Evolutionary conservation across 768 basidiomycete species (phyloP).

Genomic region (Pisolithus marmoratus): DNA sequence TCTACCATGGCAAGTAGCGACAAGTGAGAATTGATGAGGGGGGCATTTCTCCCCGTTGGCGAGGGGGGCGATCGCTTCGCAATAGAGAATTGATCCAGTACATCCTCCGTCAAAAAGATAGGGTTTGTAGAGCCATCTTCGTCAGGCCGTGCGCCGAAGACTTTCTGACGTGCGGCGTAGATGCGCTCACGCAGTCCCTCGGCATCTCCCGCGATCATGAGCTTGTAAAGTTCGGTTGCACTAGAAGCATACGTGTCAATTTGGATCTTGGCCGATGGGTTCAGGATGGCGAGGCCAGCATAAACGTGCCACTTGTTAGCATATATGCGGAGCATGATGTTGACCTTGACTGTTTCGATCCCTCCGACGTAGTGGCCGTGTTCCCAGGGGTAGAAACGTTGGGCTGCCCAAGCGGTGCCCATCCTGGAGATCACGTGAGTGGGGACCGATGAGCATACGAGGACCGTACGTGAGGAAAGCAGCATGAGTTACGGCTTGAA

Average conservation of each 20-base stretch:
- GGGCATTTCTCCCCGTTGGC: slow-evolving; percentile 8
- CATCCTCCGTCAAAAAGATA: slow-evolving; percentile 77
- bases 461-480: slow-evolving; percentile 81
- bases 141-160: slow-evolving; percentile 54
- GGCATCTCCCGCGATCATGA: slow-evolving; percentile 71
- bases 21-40: slow-evolving; percentile 78
- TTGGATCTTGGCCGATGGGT: slow-evolving; percentile 82
- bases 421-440: slow-evolving; percentile 50
- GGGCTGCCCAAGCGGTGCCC: slow-evolving; percentile 92
- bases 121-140: slow-evolving; percentile 36
- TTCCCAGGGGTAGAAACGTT: slow-evolving; percentile 89
- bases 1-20: slow-evolving; percentile 97
- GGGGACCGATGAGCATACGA: not conserved
- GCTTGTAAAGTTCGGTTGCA: slow-evolving; percentile 86
- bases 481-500: slow-evolving; percentile 96
- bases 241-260: slow-evolving; percentile 89
- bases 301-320: slow-evolving; percentile 99
- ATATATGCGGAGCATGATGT: slow-evolving; percentile 94
- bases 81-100: slow-evolving; percentile 87
- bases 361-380: slow-evolving; percentile 92
- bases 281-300: slow-evolving; percentile 95
- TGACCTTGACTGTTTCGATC: slow-evolving; percentile 95
- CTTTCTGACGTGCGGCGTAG: slow-evolving; percentile 63
- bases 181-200: slow-evolving; percentile 62
- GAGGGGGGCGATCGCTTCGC: slow-evolving; percentile 34